These are phyloP conservation scores for Monilinia polystroma DNA, from an alignment of 2,329 filamentous ascomycete species.

Conservation along the genomic window DNA sequence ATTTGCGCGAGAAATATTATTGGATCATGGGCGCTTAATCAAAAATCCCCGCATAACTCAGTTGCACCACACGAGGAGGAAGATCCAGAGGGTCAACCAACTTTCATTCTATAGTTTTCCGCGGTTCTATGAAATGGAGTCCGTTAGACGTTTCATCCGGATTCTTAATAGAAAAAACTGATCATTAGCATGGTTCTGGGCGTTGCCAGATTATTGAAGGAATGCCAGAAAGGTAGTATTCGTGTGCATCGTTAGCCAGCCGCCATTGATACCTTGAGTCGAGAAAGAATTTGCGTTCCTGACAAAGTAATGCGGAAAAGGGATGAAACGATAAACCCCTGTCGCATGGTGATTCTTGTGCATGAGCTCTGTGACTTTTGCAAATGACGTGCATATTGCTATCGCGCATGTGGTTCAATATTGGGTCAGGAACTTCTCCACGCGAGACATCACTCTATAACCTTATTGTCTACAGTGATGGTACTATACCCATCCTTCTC, in stretches of 20 bases:
- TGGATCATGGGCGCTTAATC: slow-evolving; percentile 22
- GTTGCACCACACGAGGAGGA: slow-evolving; percentile 16
- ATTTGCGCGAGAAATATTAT: slow-evolving; percentile 19
- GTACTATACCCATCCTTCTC: slow-evolving; percentile 13
- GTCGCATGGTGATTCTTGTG: slow-evolving; percentile 15
- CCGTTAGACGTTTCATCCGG: slow-evolving; percentile 11
- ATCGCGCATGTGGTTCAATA: slow-evolving; percentile 14
- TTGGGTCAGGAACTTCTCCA: slow-evolving; percentile 1
- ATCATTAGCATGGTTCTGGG: slow-evolving; percentile 14
- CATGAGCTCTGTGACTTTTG: slow-evolving; percentile 19
- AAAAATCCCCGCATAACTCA: slow-evolving; percentile 17
- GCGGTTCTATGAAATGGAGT: neutral
- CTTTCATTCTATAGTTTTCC: slow-evolving; percentile 21
- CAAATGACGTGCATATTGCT: slow-evolving; percentile 25
- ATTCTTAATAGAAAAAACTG: slow-evolving; percentile 1
- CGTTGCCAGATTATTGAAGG: neutral
- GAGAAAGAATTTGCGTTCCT: slow-evolving; percentile 3
- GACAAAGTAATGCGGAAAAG: slow-evolving; percentile 6
- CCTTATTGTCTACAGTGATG: slow-evolving; percentile 5
- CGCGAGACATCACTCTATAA: slow-evolving; percentile 11
- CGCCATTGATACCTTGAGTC: slow-evolving; percentile 8
- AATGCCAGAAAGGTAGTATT: slow-evolving; percentile 13
- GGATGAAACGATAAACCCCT: neutral
- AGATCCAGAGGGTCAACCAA: slow-evolving; percentile 13
- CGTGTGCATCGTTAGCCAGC: slow-evolving; percentile 16